Base-by-base conservation (phyloP, 2,329 filamentous ascomycete species). In the Aquanectria penicillioides region DNA sequence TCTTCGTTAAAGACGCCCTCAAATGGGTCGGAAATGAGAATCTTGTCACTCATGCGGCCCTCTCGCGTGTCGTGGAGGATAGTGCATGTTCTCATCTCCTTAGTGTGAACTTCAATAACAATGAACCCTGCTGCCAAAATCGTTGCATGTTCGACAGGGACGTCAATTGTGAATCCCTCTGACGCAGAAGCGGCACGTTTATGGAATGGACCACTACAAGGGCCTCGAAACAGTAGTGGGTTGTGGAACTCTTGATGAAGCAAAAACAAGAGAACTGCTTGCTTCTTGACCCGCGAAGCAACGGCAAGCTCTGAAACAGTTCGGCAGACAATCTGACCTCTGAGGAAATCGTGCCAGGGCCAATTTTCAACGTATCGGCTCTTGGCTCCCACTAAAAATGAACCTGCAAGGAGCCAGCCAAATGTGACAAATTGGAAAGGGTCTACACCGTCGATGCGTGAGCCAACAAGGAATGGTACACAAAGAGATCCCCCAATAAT, bases 271-370 rank as follows among this genome's bases (percentile, higher is more conserved):
- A 43, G 38, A 26, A 43, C 38, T 4, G 38, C 38, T 43, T 43
- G 38, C 25, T 25, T n/a, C 22, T 43, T 43, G 22, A 28, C 15
- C 10, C 9, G 22, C 5, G 38, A 43, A 28, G 38, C 38, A 28
- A 28, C 38, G 8, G 9, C 22, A 18, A 43, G 22, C 22, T 43
- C 38, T 13, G 38, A 43, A 12, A 43, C 38, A 18, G 18, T 43
- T 28, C 38, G 38, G 12, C 38, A 43, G 3, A 43, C 38, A 28
- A 43, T 43, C 38, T 43, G 38, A n/a, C 38, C 13, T 43, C 38
- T 43, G 7, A 43, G 38, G 22, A 43, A 43, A 11, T 43, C 38
- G n/a, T 43, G 38, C 38, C 38, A 43, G 22, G 38, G 38, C 38
- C 38, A 43, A 13, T 28, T 43, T 28, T 43, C 38, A 12, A 43